A percentile compares a stretch with the other conserved stretches of the same genome.
phyloP scores from a whole-genome alignment of 192 early-diverging fungal species.

The Coemansia sp. region DNA sequence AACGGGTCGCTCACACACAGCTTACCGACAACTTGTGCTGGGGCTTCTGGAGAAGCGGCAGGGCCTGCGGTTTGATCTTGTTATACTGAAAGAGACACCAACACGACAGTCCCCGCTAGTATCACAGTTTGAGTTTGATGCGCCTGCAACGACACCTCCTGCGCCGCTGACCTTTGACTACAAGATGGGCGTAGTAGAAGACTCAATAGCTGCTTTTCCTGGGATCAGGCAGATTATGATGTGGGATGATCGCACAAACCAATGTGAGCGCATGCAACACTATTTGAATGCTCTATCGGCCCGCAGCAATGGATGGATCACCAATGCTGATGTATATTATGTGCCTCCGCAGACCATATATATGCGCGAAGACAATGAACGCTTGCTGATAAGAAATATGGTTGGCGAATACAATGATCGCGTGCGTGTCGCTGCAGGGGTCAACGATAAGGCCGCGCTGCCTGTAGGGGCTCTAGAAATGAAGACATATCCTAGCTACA shows the following conservation, averaged over 20 bases:
- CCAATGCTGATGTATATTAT: constrained; percentile 30
- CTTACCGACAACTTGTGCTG: constrained; percentile 47
- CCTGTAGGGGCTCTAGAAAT: constrained; percentile 29
- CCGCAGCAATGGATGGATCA: constrained; percentile 29
- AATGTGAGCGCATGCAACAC: constrained; percentile 48
- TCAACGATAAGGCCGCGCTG: constrained; percentile 5
- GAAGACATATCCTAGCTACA: constrained; percentile 16
- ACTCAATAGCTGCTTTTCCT: constrained; percentile 53
- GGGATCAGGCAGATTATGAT: constrained; percentile 49
- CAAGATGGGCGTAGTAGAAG: constrained; percentile 60
- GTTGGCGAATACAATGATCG: constrained; percentile 43
- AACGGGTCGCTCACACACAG: constrained; percentile 49
- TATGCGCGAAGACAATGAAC: constrained; percentile 43
- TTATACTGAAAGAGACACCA: constrained; percentile 55
- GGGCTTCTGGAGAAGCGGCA: constrained; percentile 30
- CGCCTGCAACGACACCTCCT: constrained; percentile 17
- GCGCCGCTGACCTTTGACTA: constrained; percentile 60
- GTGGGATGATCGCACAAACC: constrained; percentile 61
- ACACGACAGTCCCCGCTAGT: constrained; percentile 39
- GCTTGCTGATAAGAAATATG: constrained; percentile 28
- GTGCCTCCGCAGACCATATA: constrained; percentile 46
- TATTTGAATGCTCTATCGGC: constrained; percentile 37
- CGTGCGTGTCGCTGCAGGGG: constrained; percentile 8
- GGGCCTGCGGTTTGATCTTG: constrained; percentile 56
- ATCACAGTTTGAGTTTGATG: constrained; percentile 1